Percentiles rank a stretch among this genome's conserved stretches.
phyloP scores from a whole-genome alignment of 495 filamentous ascomycete species.

The Letharia columbiana region DNA sequence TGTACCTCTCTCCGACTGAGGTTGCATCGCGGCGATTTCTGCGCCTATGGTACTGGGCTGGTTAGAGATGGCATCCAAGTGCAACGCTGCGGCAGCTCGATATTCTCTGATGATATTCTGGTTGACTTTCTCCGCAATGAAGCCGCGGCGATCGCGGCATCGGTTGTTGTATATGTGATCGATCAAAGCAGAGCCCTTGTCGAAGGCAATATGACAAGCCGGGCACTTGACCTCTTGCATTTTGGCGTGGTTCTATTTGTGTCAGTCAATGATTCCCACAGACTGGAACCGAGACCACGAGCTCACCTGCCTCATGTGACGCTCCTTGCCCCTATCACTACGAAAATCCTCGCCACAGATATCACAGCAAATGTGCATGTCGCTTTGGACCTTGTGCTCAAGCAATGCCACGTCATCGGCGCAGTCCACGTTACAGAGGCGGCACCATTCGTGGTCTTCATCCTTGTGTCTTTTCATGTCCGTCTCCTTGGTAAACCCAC shows the following conservation, averaged over 20 bases:
- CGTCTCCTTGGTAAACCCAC: slow-evolving; percentile 45
- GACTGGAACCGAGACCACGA: background rate
- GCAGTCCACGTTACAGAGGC: slow-evolving; percentile 43
- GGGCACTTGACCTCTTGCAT: slow-evolving; percentile 39
- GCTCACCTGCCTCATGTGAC: slow-evolving; percentile 41
- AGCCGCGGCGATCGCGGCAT: slow-evolving; percentile 27
- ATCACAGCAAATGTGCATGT: slow-evolving; percentile 41
- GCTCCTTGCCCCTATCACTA: slow-evolving; percentile 36
- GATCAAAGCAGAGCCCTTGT: slow-evolving; percentile 36
- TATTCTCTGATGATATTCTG: slow-evolving; percentile 9
- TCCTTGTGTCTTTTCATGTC: slow-evolving; percentile 43
- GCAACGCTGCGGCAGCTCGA: slow-evolving; percentile 12
- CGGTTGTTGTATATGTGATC: slow-evolving; percentile 44
- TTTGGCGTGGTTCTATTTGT: slow-evolving; percentile 32
- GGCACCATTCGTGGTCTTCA: slow-evolving; percentile 42
- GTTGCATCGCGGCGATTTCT: slow-evolving; percentile 14
- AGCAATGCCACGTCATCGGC: slow-evolving; percentile 34
- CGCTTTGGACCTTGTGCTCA: slow-evolving; percentile 35
- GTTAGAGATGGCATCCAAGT: slow-evolving; percentile 1
- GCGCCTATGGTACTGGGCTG: slow-evolving; percentile 5
- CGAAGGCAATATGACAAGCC: slow-evolving; percentile 39
- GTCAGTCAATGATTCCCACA: background rate
- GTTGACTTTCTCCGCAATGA: background rate
- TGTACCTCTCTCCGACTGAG: slow-evolving; percentile 6
- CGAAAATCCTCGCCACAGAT: slow-evolving; percentile 45